A percentile compares a stretch with the other conserved stretches of the same genome.
These are phyloP conservation scores for Tylopilus sp. DNA, from an alignment of 1,284 basidiomycete species.

Conservation along the genomic window DNA sequence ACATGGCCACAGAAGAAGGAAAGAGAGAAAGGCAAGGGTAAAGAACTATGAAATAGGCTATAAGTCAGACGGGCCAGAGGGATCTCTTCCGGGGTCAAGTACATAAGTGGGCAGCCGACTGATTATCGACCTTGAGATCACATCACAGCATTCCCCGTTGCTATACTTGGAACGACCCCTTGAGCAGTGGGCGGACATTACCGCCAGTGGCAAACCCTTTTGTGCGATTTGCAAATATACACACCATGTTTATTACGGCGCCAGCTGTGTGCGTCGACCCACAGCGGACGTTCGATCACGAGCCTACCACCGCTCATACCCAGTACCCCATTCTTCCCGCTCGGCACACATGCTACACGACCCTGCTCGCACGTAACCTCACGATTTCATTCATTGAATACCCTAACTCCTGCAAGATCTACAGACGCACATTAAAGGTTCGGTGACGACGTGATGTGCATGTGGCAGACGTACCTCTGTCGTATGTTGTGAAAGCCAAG, in stretches of 20 bases:
- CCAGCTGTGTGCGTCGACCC: conserved; percentile 21
- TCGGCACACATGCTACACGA: conserved; percentile 45
- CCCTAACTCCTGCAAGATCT: conserved; percentile 73
- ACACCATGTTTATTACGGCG: conserved; percentile 21
- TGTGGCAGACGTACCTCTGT: conserved; percentile 54
- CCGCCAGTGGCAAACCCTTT: conserved; percentile 25
- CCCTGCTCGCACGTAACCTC: conserved; percentile 49
- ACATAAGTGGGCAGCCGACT: conserved; percentile 34
- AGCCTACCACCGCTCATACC: conserved; percentile 11
- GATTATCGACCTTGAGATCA: conserved; percentile 35
- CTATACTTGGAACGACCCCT: conserved; percentile 20
- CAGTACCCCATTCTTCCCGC: conserved; percentile 21
- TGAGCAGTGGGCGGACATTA: conserved; percentile 12
- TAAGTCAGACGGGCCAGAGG: conserved; percentile 24
- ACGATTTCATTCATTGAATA: conserved; percentile 57
- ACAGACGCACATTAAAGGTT: conserved; percentile 9
- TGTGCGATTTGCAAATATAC: conserved; percentile 27
- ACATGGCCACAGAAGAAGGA: conserved; percentile 20
- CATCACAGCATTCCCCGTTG: conserved; percentile 21
- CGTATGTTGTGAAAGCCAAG: conserved; percentile 84
- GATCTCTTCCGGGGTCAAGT: conserved; percentile 26
- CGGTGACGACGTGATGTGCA: conserved; percentile 1
- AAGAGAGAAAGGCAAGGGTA: conserved; percentile 12
- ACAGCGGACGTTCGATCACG: conserved; percentile 32
- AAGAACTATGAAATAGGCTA: conserved; percentile 29